Evolutionary conservation across 1,139 yeast genomes (phyloP).

Genomic region (Barnettozyma hawaiiensis): DNA sequence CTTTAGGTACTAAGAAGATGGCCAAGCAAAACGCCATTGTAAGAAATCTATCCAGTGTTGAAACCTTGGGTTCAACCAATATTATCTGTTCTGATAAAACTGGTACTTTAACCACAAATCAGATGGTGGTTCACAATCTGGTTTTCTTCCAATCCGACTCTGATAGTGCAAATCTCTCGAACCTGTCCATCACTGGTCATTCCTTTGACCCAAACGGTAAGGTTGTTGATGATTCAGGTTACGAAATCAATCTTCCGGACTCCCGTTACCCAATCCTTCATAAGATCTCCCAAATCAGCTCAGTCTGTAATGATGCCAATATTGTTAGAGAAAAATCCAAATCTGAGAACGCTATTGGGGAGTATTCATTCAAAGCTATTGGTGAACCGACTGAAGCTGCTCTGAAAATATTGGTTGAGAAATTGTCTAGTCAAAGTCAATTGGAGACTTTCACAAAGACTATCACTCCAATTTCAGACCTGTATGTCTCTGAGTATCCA

Average conservation of each 20-base stretch:
- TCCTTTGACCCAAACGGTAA: constrained; percentile 33
- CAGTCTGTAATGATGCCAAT: constrained; percentile 33
- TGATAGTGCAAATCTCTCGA: constrained; percentile 9
- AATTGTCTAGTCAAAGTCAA: constrained; percentile 34
- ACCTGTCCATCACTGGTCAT: constrained; percentile 20
- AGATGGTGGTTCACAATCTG: constrained; percentile 59
- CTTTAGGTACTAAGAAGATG: constrained; percentile 80
- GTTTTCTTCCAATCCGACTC: constrained; percentile 17
- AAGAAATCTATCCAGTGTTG: constrained; percentile 70
- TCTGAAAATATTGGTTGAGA: constrained; percentile 56
- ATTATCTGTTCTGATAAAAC: constrained; percentile 83
- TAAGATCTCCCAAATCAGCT: constrained; percentile 27
- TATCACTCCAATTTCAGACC: constrained; percentile 24
- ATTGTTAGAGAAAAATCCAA: constrained; percentile 16
- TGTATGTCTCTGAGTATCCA: constrained; percentile 19
- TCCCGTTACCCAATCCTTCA: constrained; percentile 29
- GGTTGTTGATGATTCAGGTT: constrained; percentile 31
- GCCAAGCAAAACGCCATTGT: constrained; percentile 68
- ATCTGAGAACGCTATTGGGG: constrained; percentile 15
- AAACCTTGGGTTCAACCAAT: constrained; percentile 76
- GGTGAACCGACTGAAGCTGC: constrained; percentile 88
- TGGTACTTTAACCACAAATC: constrained; percentile 76
- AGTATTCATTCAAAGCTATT: constrained; percentile 22
- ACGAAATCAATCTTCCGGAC: constrained; percentile 20
- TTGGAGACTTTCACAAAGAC: constrained; percentile 6